phyloP scores from a whole-genome alignment of 2,329 filamentous ascomycete species.

The Cladosporium velox region DNA sequence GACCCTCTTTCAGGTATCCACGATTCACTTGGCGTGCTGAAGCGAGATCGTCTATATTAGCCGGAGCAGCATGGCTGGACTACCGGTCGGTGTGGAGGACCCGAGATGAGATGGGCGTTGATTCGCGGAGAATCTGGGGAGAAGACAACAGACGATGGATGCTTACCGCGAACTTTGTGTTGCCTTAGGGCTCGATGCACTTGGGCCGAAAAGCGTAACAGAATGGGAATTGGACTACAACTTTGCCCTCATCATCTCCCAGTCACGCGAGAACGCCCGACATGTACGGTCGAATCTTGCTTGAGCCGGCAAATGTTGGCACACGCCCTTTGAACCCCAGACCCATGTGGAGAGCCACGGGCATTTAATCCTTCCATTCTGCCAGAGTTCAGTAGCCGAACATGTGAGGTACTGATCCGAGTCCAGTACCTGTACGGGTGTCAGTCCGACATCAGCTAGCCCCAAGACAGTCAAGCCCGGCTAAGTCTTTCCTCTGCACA shows the following conservation, averaged over 20 bases:
- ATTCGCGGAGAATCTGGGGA: conserved; percentile 14
- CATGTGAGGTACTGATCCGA: neutral
- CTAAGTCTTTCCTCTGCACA: conserved; percentile 1
- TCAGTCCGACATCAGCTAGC: neutral
- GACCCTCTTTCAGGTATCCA: neutral
- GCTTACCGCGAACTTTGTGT: neutral
- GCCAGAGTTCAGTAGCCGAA: conserved; percentile 11
- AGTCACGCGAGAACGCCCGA: neutral
- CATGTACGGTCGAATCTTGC: neutral
- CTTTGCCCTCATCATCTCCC: neutral
- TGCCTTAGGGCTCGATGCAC: neutral
- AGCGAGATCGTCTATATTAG: conserved; percentile 7
- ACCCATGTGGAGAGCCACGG: neutral
- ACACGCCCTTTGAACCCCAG: neutral
- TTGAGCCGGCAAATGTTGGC: neutral
- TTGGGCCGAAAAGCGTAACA: neutral
- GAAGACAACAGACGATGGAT: neutral
- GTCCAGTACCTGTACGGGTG: neutral
- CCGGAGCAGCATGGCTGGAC: conserved; percentile 3
- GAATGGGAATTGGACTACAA: neutral
- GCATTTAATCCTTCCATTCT: neutral
- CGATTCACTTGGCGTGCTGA: conserved; percentile 3
- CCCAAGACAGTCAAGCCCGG: conserved; percentile 7
- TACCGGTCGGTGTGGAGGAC: conserved; percentile 6
- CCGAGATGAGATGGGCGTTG: neutral